Base-by-base conservation (phyloP, 2,329 filamentous ascomycete genomes). In the Alternaria sp. region DNA sequence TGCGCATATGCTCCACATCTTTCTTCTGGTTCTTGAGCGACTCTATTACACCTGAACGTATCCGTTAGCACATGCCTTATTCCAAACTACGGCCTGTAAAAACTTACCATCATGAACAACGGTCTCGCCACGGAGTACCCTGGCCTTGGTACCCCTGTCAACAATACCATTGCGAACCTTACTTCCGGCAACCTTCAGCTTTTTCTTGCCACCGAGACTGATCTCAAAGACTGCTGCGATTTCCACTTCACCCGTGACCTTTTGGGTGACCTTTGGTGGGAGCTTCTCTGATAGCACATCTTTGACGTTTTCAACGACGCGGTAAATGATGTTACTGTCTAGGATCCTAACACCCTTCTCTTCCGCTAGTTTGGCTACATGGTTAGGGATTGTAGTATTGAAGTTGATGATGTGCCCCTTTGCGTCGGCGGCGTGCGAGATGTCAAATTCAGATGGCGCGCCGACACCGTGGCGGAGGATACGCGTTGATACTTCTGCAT, bases 21-120 rank as follows among this genome's bases (percentile, higher is more conserved):
- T 96, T 96, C 85, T 98, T 97, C 77, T 91, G 88, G 72, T 96
- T 91, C 81, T 95, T 97, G 59, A 99, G 87, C 1, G 92, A 92
- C 18, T 88, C 85, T 43, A 98, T 87, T 52, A 85, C 85, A 66
- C 94, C 94, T 97, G 59, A 28, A 57, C 7, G 16, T 44, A 3
- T 46, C 24, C 22, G 66, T 66, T 60, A 66, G 57, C 38, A 32
- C 0, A 42, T 1, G 9, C 12, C 20, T 6, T 22, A 14, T 34
- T 20, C 5, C 12, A 18, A n/a, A 38, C 18, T 1, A 36, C 1
- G 26, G 28, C 20, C 9, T 11, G 12, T 16, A 12, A 48, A 22
- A 63, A 84, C 91, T 81, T 83, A 96, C 94, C 94, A 77, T 96
- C 90, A 75, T 90, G 95, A 11, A 98, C 75, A 53, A 88, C 85